Evolutionary conservation across 345 rosid genomes (phyloP).

Genomic region (Turritis glabra): DNA sequence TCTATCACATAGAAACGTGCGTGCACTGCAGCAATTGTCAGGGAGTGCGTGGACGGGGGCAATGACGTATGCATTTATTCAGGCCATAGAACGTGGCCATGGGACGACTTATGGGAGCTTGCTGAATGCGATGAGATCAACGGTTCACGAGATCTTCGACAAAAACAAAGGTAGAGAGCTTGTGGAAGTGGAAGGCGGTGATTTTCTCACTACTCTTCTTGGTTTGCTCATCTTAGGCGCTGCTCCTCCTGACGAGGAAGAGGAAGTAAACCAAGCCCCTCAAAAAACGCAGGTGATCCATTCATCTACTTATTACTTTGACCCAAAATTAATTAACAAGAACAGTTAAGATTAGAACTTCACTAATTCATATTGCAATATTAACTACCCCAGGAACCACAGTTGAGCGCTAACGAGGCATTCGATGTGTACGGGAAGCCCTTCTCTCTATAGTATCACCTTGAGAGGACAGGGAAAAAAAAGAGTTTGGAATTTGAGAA

Average conservation of each 20-base stretch:
- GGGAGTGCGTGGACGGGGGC: slow-evolving; percentile 79
- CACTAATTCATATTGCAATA: neutral
- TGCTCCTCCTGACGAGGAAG: slow-evolving; percentile 20
- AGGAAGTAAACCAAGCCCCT: slow-evolving; percentile 15
- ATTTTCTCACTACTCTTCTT: slow-evolving; percentile 58
- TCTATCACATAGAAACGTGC: neutral
- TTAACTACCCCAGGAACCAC: slow-evolving; percentile 95
- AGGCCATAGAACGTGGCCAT: slow-evolving; percentile 74
- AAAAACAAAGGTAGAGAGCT: slow-evolving; percentile 38
- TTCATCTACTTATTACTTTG: slow-evolving; percentile 27
- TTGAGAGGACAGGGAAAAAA: too few relatives aligned
- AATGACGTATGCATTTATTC: slow-evolving; percentile 92
- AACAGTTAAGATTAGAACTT: neutral
- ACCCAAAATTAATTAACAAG: neutral
- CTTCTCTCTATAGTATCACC: slow-evolving; percentile 45
- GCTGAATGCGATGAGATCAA: slow-evolving; percentile 73
- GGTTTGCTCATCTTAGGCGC: slow-evolving; percentile 59
- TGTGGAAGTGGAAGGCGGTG: slow-evolving; percentile 40
- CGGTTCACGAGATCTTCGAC: slow-evolving; percentile 49
- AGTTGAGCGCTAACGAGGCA: slow-evolving; percentile 58
- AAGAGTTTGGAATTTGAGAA: neutral
- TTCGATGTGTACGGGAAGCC: slow-evolving; percentile 68
- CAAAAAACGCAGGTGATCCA: slow-evolving; percentile 39
- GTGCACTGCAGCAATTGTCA: slow-evolving; percentile 57
- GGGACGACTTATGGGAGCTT: slow-evolving; percentile 69